These are phyloP conservation scores for Ascosphaera apis DNA, from an alignment of 2,329 filamentous ascomycete genomes.

Conservation along the genomic window DNA sequence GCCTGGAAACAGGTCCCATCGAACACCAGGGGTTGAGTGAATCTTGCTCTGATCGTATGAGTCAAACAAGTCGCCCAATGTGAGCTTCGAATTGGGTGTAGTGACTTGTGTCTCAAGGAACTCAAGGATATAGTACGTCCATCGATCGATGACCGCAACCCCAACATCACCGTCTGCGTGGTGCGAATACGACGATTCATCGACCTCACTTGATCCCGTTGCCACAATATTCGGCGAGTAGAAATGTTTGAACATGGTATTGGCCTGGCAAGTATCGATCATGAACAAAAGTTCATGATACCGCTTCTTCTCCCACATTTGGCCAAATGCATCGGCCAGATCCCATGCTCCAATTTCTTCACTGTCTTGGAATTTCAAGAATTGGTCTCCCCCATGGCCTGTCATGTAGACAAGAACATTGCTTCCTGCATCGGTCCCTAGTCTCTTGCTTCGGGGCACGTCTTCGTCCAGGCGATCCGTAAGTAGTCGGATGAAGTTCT, in stretches of 20 bases:
- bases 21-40: slow-evolving; percentile 71
- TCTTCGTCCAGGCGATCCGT: slow-evolving; percentile 88
- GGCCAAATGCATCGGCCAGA: slow-evolving; percentile 86
- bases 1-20: slow-evolving; percentile 85
- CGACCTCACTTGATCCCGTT: slow-evolving; percentile 85
- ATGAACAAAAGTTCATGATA: slow-evolving; percentile 98
- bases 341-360: slow-evolving; percentile 96
- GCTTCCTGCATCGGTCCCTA: slow-evolving; percentile 83
- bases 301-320: slow-evolving; percentile 99
- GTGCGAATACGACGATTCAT: slow-evolving; percentile 91
- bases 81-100: slow-evolving; percentile 68
- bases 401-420: slow-evolving; percentile 99
- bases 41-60: slow-evolving; percentile 91
- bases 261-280: slow-evolving; percentile 99
- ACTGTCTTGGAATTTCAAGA: slow-evolving; percentile 93
- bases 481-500: slow-evolving; percentile 90
- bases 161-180: slow-evolving; percentile 96
- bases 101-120: slow-evolving; percentile 81
- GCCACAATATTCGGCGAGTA: slow-evolving; percentile 97
- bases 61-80: slow-evolving; percentile 82
- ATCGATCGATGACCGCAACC: slow-evolving; percentile 92
- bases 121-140: slow-evolving; percentile 96
- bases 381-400: slow-evolving; percentile 91
- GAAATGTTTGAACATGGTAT: slow-evolving; percentile 97
- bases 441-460: slow-evolving; percentile 79